A percentile compares a stretch with the other conserved stretches of the same genome.
Evolutionary conservation across 2,329 filamentous ascomycete species (phyloP).

Genomic region (Fusarium sp.): DNA sequence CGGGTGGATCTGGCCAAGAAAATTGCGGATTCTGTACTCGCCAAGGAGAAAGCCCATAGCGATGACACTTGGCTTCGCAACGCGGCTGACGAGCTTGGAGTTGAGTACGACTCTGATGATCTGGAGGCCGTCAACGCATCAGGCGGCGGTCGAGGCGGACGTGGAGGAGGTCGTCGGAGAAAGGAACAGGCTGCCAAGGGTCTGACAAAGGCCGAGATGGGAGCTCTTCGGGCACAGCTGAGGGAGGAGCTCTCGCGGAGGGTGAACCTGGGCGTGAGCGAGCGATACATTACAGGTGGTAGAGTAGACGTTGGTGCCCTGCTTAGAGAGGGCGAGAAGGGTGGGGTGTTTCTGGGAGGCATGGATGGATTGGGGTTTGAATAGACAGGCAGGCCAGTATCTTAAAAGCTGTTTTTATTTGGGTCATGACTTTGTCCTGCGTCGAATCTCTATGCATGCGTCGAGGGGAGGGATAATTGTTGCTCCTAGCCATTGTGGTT

Average conservation of each 20-base stretch:
- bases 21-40: constrained; percentile 83
- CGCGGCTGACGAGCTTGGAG: constrained; percentile 91
- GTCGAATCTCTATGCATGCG: constrained; percentile 44
- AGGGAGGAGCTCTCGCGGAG: constrained; percentile 76
- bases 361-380: constrained; percentile 54
- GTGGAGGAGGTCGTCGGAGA: constrained; percentile 78
- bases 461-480: constrained; percentile 50
- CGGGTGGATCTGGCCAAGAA: constrained; percentile 86
- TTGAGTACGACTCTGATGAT: constrained; percentile 93
- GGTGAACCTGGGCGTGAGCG: constrained; percentile 89
- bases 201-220: constrained; percentile 80
- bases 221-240: constrained; percentile 76
- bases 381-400: not conserved
- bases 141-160: constrained; percentile 68
- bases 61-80: constrained; percentile 87
- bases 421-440: constrained; percentile 4
- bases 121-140: constrained; percentile 81
- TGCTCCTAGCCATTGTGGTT: constrained; percentile 58
- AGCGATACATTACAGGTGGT: constrained; percentile 85
- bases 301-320: constrained; percentile 85
- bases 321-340: constrained; percentile 68
- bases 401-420: not conserved
- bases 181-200: constrained; percentile 78
- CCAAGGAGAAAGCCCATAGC: constrained; percentile 87
- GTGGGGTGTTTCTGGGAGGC: constrained; percentile 52